phyloP scores from a whole-genome alignment of 257 asterid genomes.

The Solanum arcanum region DNA sequence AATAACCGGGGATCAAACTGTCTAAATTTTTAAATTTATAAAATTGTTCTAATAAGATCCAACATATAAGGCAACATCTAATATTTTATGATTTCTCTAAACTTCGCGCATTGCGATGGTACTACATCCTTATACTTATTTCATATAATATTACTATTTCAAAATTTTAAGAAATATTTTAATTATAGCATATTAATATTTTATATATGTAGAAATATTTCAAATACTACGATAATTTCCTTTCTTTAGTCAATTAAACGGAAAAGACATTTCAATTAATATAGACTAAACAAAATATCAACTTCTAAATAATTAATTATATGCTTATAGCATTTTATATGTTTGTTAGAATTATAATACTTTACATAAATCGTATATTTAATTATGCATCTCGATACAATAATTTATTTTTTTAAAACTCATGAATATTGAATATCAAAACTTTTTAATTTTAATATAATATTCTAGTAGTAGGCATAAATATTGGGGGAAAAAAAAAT shows the following conservation, averaged over 20 bases:
- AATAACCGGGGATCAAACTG: not conserved
- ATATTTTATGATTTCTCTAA: not conserved
- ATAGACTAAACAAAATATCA: not conserved
- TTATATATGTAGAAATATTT: not conserved
- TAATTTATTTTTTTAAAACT: accelerated
- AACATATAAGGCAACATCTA: not conserved
- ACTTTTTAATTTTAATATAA: too few relatives aligned
- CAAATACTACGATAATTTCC: accelerated
- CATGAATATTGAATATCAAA: too few relatives aligned
- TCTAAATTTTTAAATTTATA: too few relatives aligned
- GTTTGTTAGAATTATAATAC: not conserved
- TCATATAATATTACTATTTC: not conserved
- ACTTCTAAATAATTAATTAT: too few relatives aligned
- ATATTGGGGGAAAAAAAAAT: too few relatives aligned
- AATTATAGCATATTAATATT: too few relatives aligned
- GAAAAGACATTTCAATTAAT: too few relatives aligned
- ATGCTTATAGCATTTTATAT: too few relatives aligned
- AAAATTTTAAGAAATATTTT: not conserved
- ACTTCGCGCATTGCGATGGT: not conserved
- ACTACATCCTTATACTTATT: not conserved
- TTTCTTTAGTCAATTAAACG: too few relatives aligned
- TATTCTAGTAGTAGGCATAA: too few relatives aligned
- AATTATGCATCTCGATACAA: not conserved
- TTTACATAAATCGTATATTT: too few relatives aligned
- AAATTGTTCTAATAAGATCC: too few relatives aligned